phyloP scores from a whole-genome alignment of 257 asterid genomes.

The Penstemon barbatus region DNA sequence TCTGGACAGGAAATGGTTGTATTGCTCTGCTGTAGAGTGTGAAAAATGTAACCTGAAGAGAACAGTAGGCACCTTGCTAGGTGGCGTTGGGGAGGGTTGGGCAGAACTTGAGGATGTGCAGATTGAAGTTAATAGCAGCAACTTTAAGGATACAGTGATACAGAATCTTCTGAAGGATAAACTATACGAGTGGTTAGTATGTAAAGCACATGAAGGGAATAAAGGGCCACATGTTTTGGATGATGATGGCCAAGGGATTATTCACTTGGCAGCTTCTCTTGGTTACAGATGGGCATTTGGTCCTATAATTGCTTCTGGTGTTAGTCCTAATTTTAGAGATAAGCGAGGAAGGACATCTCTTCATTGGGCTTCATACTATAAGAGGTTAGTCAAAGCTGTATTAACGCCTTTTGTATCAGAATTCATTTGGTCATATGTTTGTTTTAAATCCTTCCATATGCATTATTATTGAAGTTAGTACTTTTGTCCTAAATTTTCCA shows the following conservation, averaged over 20 bases:
- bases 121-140: neutral
- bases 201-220: slow-evolving; percentile 34
- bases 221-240: slow-evolving; percentile 33
- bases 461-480: no score
- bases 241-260: slow-evolving; percentile 36
- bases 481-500: neutral
- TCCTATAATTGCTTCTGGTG: slow-evolving; percentile 32
- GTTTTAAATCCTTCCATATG: no score
- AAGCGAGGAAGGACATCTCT: slow-evolving; percentile 39
- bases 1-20: slow-evolving; percentile 24
- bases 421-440: no score
- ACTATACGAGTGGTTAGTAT: slow-evolving; percentile 32
- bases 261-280: slow-evolving; percentile 37
- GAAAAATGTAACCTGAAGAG: slow-evolving; percentile 29
- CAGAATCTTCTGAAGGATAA: slow-evolving; percentile 29
- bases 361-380: slow-evolving; percentile 38
- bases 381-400: slow-evolving; percentile 25
- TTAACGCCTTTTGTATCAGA: neutral
- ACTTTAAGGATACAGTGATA: slow-evolving; percentile 24
- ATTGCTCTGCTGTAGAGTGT: slow-evolving; percentile 29
- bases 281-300: slow-evolving; percentile 34
- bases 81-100: slow-evolving; percentile 12
- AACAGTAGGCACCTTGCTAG: slow-evolving; percentile 21
- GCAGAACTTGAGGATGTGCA: slow-evolving; percentile 10
- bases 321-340: slow-evolving; percentile 37